Evolutionary conservation across 192 early-diverging fungal species (phyloP).

Genomic region (Jimgerdemannia lactiflua): DNA sequence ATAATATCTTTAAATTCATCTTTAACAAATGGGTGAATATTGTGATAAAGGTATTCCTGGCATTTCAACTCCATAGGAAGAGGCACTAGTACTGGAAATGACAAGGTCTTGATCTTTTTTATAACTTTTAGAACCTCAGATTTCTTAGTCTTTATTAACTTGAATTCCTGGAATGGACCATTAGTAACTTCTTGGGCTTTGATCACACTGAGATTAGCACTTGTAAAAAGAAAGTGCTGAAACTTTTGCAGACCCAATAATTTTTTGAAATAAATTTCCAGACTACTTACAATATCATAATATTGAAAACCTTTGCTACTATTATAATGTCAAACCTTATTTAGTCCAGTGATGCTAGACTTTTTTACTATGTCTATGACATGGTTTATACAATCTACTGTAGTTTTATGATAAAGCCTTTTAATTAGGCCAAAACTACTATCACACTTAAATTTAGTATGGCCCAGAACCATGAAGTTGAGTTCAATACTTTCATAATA

Average conservation of each 20-base stretch:
- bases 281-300: neutral
- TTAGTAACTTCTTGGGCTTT: slow-evolving; percentile 3
- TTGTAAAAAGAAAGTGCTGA: neutral
- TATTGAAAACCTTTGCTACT: neutral
- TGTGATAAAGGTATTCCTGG: neutral
- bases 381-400: slow-evolving; percentile 12
- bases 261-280: no score
- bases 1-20: neutral
- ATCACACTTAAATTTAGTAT: slow-evolving; percentile 25
- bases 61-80: slow-evolving; percentile 1
- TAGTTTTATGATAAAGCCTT: slow-evolving; percentile 8
- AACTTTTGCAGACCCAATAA: neutral
- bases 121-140: slow-evolving; percentile 1
- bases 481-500: neutral
- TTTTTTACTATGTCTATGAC: neutral
- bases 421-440: slow-evolving; percentile 19
- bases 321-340: neutral
- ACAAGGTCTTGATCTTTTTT: neutral
- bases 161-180: neutral
- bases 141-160: slow-evolving; percentile 5
- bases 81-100: slow-evolving; percentile 9
- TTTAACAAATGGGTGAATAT: neutral
- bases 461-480: neutral
- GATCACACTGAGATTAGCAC: neutral
- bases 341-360: neutral